Evolutionary conservation across 108 stramenopile genomes (phyloP).

Genomic region (Mediolabrus comicus): DNA sequence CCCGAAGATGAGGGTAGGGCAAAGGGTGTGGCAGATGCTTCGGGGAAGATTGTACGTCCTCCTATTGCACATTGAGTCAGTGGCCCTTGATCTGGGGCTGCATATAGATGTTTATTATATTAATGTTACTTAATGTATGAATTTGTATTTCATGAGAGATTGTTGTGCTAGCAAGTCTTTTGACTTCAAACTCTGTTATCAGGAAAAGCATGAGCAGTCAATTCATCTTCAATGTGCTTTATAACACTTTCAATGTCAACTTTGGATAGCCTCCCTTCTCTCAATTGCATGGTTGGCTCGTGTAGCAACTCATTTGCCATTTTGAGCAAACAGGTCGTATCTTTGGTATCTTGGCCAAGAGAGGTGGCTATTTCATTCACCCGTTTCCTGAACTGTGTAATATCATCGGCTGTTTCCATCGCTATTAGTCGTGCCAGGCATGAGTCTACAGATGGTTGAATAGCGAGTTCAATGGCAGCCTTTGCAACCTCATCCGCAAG

Average conservation of each 20-base stretch:
- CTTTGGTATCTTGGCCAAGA: not conserved
- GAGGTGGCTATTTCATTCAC: constrained; percentile 21
- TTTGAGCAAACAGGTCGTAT: constrained; percentile 12
- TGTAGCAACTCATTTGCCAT: constrained; percentile 48
- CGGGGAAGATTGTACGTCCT: constrained; percentile 4
- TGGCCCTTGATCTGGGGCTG: too few species aligned
- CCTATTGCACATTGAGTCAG: constrained; percentile 9
- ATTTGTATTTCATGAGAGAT: too few species aligned
- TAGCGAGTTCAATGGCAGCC: constrained; percentile 45
- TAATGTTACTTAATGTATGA: too few species aligned
- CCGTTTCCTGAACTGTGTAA: constrained; percentile 29
- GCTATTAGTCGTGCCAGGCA: constrained; percentile 37
- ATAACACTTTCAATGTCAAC: constrained; percentile 13
- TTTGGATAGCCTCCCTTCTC: constrained; percentile 20
- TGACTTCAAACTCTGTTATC: not conserved
- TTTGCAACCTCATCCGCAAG: constrained; percentile 22
- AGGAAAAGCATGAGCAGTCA: not conserved
- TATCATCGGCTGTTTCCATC: constrained; percentile 19
- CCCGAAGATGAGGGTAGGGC: constrained; percentile 22
- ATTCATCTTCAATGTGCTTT: constrained; percentile 12
- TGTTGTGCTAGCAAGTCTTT: too few species aligned
- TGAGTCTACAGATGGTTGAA: constrained; percentile 42
- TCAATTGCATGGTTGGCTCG: constrained; percentile 51
- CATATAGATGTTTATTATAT: not conserved
- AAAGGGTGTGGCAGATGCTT: constrained; percentile 11